These are phyloP conservation scores for Capsella bursapastoris DNA, from an alignment of 345 rosid genomes.

Conservation along the genomic window DNA sequence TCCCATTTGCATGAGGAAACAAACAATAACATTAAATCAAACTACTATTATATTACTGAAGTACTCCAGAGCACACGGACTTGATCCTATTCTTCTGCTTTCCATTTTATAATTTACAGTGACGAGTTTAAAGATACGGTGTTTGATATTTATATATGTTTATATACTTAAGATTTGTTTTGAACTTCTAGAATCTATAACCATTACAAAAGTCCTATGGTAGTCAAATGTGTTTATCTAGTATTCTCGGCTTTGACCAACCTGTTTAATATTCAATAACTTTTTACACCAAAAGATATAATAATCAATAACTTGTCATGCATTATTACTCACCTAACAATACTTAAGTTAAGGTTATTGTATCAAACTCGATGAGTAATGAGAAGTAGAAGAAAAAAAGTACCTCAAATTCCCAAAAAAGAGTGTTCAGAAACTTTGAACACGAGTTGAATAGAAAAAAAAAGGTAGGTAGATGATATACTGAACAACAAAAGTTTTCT, in stretches of 20 bases:
- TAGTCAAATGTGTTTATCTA: slow-evolving; percentile 9
- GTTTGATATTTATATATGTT: not conserved
- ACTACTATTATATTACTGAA: not conserved
- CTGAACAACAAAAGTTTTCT: not conserved
- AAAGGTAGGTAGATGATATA: not conserved
- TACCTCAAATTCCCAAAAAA: too few species aligned
- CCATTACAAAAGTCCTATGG: too few species aligned
- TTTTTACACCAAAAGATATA: not conserved
- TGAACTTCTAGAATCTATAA: slow-evolving; percentile 1
- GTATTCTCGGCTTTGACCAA: slow-evolving; percentile 25
- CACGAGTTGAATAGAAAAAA: not conserved
- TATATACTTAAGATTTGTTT: not conserved
- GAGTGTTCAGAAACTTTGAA: not conserved
- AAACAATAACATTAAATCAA: slow-evolving; percentile 12
- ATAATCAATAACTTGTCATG: not conserved
- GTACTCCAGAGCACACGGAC: slow-evolving; percentile 24
- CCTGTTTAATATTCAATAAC: not conserved
- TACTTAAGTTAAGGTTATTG: not conserved
- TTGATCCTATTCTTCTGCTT: slow-evolving; percentile 18
- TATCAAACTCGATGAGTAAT: not conserved
- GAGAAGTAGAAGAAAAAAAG: too few species aligned
- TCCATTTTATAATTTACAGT: slow-evolving; percentile 7
- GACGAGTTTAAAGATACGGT: slow-evolving; percentile 2
- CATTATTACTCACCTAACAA: slow-evolving; percentile 3
- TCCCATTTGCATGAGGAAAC: slow-evolving; percentile 6